These are phyloP conservation scores for Paecilomyces niveus DNA, from an alignment of 2,329 filamentous ascomycete species.

Conservation along the genomic window DNA sequence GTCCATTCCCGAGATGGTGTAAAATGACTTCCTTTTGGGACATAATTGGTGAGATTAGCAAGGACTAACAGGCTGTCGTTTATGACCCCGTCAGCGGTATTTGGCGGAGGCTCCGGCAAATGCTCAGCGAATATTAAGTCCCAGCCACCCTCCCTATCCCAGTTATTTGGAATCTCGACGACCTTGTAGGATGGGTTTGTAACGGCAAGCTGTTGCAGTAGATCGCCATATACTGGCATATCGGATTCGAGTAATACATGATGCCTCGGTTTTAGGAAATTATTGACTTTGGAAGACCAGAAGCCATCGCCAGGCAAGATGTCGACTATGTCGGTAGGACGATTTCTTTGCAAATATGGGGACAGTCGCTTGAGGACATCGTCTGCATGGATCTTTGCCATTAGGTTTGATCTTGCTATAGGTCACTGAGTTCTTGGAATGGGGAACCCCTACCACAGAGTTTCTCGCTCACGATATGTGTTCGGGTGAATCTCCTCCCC, in stretches of 20 bases:
- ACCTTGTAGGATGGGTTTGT: slow-evolving; percentile 43
- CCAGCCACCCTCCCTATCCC: not conserved
- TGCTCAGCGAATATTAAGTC: slow-evolving; percentile 16
- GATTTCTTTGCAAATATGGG: slow-evolving; percentile 60
- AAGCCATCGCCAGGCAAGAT: slow-evolving; percentile 73
- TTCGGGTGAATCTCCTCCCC: not conserved
- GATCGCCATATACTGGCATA: slow-evolving; percentile 48
- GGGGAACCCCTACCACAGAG: slow-evolving; percentile 25
- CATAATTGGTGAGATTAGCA: slow-evolving; percentile 56
- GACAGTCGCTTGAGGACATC: slow-evolving; percentile 65
- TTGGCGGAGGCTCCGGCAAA: slow-evolving; percentile 47
- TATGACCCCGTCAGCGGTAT: slow-evolving; percentile 33
- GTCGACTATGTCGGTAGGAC: slow-evolving; percentile 79
- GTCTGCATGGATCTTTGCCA: slow-evolving; percentile 35
- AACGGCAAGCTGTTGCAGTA: slow-evolving; percentile 52
- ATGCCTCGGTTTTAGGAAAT: slow-evolving; percentile 65
- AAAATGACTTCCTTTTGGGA: slow-evolving; percentile 43
- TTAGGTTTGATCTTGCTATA: not conserved
- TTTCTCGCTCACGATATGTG: slow-evolving; percentile 22
- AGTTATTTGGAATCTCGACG: slow-evolving; percentile 18
- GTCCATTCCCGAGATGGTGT: slow-evolving; percentile 50
- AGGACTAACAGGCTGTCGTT: slow-evolving; percentile 71
- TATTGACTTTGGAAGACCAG: slow-evolving; percentile 71
- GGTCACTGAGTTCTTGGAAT: not conserved
- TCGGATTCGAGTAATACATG: slow-evolving; percentile 80